Conservation (phyloP, 345 rosid genomes). For the Mangifera indica region DNA sequence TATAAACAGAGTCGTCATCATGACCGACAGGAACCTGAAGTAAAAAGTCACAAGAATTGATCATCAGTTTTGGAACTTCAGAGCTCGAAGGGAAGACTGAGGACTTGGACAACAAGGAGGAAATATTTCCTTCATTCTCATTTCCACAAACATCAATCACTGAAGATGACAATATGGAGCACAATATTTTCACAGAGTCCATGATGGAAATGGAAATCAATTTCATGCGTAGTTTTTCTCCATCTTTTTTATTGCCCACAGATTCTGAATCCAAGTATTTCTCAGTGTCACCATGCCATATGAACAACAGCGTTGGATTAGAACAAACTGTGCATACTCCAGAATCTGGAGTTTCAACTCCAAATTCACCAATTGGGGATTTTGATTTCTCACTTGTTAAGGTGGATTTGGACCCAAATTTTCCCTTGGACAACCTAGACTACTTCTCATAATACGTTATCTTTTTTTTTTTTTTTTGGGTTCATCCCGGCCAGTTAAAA, state of each 20-base stretch:
- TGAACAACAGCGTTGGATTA: constrained; percentile 25
- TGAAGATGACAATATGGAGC: constrained; percentile 24
- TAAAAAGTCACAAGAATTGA: constrained; percentile 20
- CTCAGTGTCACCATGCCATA: constrained; percentile 30
- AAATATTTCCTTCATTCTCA: constrained; percentile 32
- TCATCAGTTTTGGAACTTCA: constrained; percentile 16
- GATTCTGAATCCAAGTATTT: constrained; percentile 51
- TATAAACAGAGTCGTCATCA: not conserved
- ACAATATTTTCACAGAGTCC: constrained; percentile 12
- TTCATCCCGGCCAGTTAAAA: not conserved
- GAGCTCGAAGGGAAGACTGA: constrained; percentile 28
- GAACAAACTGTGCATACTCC: constrained; percentile 29
- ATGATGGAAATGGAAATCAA: constrained; percentile 24
- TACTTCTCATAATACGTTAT: constrained; percentile 24
- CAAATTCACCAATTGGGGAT: constrained; percentile 39
- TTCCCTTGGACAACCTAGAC: constrained; percentile 36
- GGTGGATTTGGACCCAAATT: constrained; percentile 26
- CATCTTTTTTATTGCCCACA: constrained; percentile 34
- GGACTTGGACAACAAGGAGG: constrained; percentile 24
- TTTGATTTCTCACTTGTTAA: constrained; percentile 28
- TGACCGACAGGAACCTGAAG: constrained; percentile 16
- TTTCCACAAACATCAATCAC: constrained; percentile 14
- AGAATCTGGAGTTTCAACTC: constrained; percentile 45
- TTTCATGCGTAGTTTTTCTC: constrained; percentile 27
- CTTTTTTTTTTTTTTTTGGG: not conserved